Base-by-base conservation (phyloP, 805 yeast genomes). In the Pichia deserticola region DNA sequence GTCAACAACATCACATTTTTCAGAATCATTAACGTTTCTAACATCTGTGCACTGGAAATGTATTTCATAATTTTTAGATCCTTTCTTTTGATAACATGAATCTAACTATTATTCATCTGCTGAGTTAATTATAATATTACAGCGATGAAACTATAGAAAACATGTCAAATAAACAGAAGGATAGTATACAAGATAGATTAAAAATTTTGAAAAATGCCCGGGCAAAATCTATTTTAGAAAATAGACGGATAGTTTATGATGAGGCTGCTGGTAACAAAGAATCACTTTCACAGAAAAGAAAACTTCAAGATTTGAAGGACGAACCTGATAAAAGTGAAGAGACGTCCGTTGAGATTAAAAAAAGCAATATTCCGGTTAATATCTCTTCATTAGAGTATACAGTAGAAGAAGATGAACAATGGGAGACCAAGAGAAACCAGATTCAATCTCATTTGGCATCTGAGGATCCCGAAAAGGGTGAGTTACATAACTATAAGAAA, bases 351-450 rank as follows among this genome's bases (percentile, higher is more conserved):
- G 43, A 42, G 15, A 40, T 25, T 10, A 28, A 33, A 20, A 45
- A 39, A 9, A 20, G 3, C 6, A 33, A 13, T 2, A 28, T 4
- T 5, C 13, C 37, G 3, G 30, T 3, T 9, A 41, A 40, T 11
- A 20, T 36, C 7, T 9, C 13, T 30, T 10, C 39, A 55, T 48
- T 68, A 72, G 47, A 77, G 49, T 78, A 79, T 65, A 75, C 86
- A 0, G 74, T 83, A 5, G 85, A 79, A 47, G 86, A 86, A 47
- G 73, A 79, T 49, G 85, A 81, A 54, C 68, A 69, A 48, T 84
- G 89, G 89, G 12, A 33, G 7, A 20, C 20, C 3, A 20, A 20
- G 34, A 6, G 1, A 45, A 38, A 38, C 46, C 46, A 15, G 38
- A 47, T 40, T 5, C 34, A 49, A 7, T 25, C 28, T 6, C 76